Evolutionary conservation across 2,329 filamentous ascomycete genomes (phyloP).

Genomic region (Fusarium setosum): DNA sequence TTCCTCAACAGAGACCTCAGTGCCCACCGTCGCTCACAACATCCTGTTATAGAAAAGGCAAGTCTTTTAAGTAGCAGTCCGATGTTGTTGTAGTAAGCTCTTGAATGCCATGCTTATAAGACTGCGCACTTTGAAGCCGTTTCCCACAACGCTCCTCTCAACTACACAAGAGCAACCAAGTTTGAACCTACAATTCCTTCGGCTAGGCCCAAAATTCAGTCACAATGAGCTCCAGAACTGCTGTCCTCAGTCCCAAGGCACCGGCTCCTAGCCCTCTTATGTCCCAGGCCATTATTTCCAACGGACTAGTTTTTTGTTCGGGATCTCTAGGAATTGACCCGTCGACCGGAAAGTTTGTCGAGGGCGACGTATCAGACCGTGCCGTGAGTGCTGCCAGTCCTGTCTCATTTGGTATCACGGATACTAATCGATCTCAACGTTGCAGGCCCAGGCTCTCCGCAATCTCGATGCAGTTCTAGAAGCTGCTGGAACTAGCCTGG

Average conservation of each 20-base stretch:
- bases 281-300: conserved; percentile 30
- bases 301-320: conserved; percentile 31
- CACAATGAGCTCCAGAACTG: conserved; percentile 22
- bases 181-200: no score
- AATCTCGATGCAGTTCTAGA: conserved; percentile 66
- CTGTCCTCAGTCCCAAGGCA: conserved; percentile 20
- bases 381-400: neutral
- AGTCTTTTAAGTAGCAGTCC: neutral
- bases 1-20: neutral
- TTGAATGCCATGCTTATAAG: no score
- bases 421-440: neutral
- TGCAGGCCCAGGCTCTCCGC: neutral
- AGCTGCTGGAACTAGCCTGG: conserved; percentile 68
- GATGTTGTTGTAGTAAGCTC: no score
- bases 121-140: no score
- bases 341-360: neutral
- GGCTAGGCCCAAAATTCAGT: neutral
- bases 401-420: no score
- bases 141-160: neutral
- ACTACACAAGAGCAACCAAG: neutral
- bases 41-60: neutral
- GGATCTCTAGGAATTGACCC: neutral
- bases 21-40: neutral
- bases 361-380: neutral
- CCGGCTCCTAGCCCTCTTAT: conserved; percentile 21